Conservation (phyloP, 495 filamentous ascomycete genomes). For the Penicillium roqueforti region DNA sequence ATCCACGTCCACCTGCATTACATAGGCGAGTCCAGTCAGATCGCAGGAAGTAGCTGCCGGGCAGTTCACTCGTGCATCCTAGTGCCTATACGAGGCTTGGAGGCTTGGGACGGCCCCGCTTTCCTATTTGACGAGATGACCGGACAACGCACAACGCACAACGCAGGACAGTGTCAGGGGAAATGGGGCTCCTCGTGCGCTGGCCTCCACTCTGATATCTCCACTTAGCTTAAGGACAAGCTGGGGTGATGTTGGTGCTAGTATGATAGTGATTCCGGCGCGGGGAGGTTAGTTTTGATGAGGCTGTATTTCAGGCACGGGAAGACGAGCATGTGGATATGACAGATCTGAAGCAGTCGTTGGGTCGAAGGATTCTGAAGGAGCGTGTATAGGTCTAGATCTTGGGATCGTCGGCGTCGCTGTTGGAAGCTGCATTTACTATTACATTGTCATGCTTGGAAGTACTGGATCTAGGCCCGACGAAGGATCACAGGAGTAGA, state of each 20-base stretch:
- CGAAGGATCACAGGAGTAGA: too few species aligned
- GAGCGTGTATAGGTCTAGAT: background rate
- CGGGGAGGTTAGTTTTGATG: background rate
- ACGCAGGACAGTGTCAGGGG: background rate
- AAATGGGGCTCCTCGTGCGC: background rate
- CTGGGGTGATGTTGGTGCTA: background rate
- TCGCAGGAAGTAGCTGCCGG: background rate
- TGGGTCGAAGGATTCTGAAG: background rate
- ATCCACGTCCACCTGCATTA: background rate
- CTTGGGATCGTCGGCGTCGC: background rate
- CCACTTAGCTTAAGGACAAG: background rate
- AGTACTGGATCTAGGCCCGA: too few species aligned
- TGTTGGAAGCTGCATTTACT: background rate
- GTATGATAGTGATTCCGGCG: background rate
- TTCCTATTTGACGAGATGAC: too few species aligned
- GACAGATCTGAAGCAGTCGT: background rate
- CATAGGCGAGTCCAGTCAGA: background rate
- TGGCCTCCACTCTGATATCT: background rate
- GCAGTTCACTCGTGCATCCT: background rate
- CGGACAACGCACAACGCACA: too few species aligned
- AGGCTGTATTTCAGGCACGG: background rate
- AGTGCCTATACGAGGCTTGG: background rate
- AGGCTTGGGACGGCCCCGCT: background rate
- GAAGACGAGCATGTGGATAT: background rate
- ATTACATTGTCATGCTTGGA: background rate